Percentiles rank a stretch among this genome's conserved stretches.
These are phyloP conservation scores for Mycena olivaceomarginata DNA, from an alignment of 768 basidiomycete genomes.

Conservation along the genomic window DNA sequence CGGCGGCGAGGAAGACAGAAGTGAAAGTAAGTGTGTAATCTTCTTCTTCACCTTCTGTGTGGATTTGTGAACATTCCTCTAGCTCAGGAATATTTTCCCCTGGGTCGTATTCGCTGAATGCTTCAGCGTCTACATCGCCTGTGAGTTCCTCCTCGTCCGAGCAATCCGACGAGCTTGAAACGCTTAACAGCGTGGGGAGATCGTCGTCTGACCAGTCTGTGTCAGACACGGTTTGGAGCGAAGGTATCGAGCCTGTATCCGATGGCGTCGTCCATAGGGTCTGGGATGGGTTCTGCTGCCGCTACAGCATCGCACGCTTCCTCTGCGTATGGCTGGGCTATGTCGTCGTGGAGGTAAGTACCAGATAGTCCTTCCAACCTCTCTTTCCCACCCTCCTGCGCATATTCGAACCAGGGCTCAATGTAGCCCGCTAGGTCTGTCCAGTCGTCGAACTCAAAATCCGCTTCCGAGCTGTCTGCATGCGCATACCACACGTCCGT, in stretches of 20 bases:
- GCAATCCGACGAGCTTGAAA: neutral
- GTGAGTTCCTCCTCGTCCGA: neutral
- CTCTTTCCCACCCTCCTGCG: neutral
- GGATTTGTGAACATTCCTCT: neutral
- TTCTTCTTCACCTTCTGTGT: neutral
- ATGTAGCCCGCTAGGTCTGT: neutral
- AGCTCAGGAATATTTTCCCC: neutral
- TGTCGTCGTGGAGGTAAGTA: neutral
- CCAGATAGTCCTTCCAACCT: neutral
- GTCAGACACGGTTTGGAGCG: neutral
- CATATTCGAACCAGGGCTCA: constrained; percentile 3
- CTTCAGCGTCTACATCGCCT: neutral
- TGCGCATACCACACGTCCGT: neutral
- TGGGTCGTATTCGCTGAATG: neutral
- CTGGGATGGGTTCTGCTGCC: neutral
- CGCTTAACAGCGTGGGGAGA: neutral
- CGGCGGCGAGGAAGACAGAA: neutral
- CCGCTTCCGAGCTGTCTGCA: neutral
- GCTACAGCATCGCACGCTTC: neutral
- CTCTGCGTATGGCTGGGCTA: neutral
- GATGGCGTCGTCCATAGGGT: neutral
- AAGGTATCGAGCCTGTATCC: neutral
- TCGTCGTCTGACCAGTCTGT: neutral
- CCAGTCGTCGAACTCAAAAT: neutral
- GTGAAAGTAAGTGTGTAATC: neutral